Base-by-base conservation (phyloP, 306 rosid species). In the Lathyrus oleraceus region DNA sequence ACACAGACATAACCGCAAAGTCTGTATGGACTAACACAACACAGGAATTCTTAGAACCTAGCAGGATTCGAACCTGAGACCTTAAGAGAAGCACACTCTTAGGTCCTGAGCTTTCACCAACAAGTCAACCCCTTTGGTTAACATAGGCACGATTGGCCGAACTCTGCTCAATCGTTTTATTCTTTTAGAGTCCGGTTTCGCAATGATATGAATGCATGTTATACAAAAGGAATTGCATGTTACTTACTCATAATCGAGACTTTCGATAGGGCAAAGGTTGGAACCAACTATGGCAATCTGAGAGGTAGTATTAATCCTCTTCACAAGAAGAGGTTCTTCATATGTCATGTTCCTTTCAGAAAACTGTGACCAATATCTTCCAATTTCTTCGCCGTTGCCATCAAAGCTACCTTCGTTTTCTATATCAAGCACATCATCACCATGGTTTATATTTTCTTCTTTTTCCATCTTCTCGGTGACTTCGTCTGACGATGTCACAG, bases 251-350 rank as follows among this genome's bases (percentile, higher is more conserved):
- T 94, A 94, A 20, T 94, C 98, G 45, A 94, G 97, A 78, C 98
- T 94, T 81, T 94, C 98, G 49, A 94, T 83, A 47, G 98, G 85
- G 83, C 86, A 81, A 63, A 84, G 78, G 65, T 90, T 94, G 69
- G 98, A 74, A 70, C 97, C 97, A 78, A 94, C 87, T 17, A 90
- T 88, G 62, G 96, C 98, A 40, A 94, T 83, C 83, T 94, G 98
- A 3, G 98, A 94, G 14, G 96, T 88, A 27, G 90, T 88, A 72
- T 87, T 88, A 40, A 58, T 64, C 83, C 96, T 87, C 76, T 81
- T 86, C 16, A 15, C 63, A 56, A 85, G 83, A 79, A 85, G 81
- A 15, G 89, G 87, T 63, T 58, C 71, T 15, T 61, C 3, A 61
- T 77, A 61, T 47, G 83, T 2, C 67, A 42, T 32, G 70, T 65